phyloP scores from a whole-genome alignment of 2,329 filamentous ascomycete genomes.

The Gaeumannomyces sp. region DNA sequence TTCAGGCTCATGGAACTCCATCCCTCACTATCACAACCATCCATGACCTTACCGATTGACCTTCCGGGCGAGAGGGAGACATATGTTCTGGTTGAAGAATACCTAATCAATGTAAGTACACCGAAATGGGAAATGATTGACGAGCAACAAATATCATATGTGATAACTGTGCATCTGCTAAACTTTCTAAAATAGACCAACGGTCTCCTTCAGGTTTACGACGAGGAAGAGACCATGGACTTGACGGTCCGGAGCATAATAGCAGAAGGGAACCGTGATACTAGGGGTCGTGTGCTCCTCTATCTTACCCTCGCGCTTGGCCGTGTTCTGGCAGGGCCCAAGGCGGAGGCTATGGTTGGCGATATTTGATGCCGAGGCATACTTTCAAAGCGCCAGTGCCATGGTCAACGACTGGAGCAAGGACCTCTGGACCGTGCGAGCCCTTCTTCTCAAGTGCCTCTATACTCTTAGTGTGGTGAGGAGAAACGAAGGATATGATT shows the following conservation, averaged over 20 bases:
- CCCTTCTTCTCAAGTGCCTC: conserved; percentile 55
- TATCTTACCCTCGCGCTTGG: conserved; percentile 60
- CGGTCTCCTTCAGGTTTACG: conserved; percentile 55
- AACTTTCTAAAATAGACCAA: conserved; percentile 40
- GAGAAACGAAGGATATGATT: conserved; percentile 56
- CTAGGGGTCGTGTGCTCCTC: conserved; percentile 30
- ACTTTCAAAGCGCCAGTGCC: conserved; percentile 6
- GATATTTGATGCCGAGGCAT: conserved; percentile 8
- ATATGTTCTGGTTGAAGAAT: conserved; percentile 48
- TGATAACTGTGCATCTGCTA: not conserved
- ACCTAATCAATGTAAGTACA: conserved; percentile 52
- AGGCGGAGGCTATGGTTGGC: conserved; percentile 17
- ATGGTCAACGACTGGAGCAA: not conserved
- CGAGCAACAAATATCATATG: not conserved
- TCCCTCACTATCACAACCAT: not conserved
- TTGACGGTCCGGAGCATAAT: conserved; percentile 6
- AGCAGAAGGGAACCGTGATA: conserved; percentile 3
- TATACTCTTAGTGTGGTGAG: conserved; percentile 58
- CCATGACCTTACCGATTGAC: not conserved
- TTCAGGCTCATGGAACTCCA: conserved; percentile 7
- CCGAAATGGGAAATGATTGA: not conserved
- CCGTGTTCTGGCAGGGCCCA: conserved; percentile 49
- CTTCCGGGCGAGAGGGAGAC: conserved; percentile 31
- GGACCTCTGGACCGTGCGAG: conserved; percentile 60
- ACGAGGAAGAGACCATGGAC: conserved; percentile 41